Evolutionary conservation across 345 rosid species (phyloP), one percentile per base, ranked within the genome.

Genomic region (Boechera retrofracta): DNA sequence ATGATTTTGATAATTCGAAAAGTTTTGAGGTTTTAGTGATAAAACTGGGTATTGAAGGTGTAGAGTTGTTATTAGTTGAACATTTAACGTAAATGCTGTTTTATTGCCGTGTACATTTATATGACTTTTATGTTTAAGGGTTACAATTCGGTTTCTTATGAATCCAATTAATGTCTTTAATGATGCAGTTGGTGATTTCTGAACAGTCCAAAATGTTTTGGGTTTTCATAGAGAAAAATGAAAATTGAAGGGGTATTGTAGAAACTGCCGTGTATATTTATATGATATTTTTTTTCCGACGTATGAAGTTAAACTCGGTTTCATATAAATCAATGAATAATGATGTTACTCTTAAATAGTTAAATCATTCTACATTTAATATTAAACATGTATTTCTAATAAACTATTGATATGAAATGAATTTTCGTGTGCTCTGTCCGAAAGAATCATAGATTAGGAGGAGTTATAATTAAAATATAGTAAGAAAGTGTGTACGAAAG

Each of bases 11-110:
- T 0, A 39, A 3, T 31, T 58, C 0, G 3, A 18, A 58, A 78
- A 7, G 56, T 57, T 65, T 66, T 54, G 58, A 64, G 75, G 75
- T 71, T 47, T 72, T 41, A 21, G 24, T 13, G 21, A 59, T 10
- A 64, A 18, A 18, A 47, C 0, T 32, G 1, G 26, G 10, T 57
- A 24, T 16, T 24, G 1, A 5, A 71, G 44, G 59, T 44, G 42
- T 70, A 77, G 13, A 1, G 21, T 63, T 62, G 64, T 42, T 42
- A 42, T 51, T 60, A 16, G 10, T 26, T 3, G 2, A 42, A 54
- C 64, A 75, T 21, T 21, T 13, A 26, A 7, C 15, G 51, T 58
- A 36, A 42, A 31, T 44, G 48, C 3, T 55, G 5, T 39, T 65
- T 33, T 10, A 56, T 7, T 48, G 65, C 51, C 26, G 35, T 76